Conservation (phyloP, 2,329 filamentous ascomycete genomes). For the Cordyceps javanica region DNA sequence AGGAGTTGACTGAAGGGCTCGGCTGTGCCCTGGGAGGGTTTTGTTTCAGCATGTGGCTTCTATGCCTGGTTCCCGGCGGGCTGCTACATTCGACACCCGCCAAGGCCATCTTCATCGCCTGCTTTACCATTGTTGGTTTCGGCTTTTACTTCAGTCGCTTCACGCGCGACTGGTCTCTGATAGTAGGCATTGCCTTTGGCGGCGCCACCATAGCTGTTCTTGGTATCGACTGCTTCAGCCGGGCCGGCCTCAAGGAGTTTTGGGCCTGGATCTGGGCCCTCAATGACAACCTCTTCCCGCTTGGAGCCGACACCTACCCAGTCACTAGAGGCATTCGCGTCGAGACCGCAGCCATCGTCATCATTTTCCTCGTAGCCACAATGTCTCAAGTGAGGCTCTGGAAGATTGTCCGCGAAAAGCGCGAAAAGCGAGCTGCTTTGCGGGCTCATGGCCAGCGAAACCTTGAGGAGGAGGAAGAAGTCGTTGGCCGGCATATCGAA, state of each 20-base stretch:
- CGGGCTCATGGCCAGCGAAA: slow-evolving; percentile 45
- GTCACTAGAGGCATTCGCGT: slow-evolving; percentile 81
- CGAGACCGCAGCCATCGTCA: slow-evolving; percentile 71
- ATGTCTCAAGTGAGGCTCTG: slow-evolving; percentile 82
- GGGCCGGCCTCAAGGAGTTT: slow-evolving; percentile 90
- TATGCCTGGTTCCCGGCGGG: slow-evolving; percentile 70
- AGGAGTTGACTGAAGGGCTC: slow-evolving; percentile 73
- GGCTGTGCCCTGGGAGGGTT: slow-evolving; percentile 85
- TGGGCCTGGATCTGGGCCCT: slow-evolving; percentile 89
- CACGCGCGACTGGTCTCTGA: slow-evolving; percentile 73
- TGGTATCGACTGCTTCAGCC: slow-evolving; percentile 85
- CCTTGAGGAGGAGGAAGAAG: slow-evolving; percentile 60
- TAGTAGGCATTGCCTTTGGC: slow-evolving; percentile 69
- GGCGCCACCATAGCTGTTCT: slow-evolving; percentile 75
- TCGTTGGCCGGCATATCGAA: slow-evolving; percentile 62
- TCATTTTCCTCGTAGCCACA: slow-evolving; percentile 68
- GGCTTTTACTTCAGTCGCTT: slow-evolving; percentile 72
- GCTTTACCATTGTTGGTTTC: slow-evolving; percentile 62
- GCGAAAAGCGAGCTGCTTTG: slow-evolving; percentile 46
- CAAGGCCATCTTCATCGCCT: slow-evolving; percentile 69
- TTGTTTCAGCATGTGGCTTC: slow-evolving; percentile 83
- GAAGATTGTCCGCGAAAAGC: slow-evolving; percentile 66
- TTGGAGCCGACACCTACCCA: slow-evolving; percentile 71
- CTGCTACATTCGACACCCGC: slow-evolving; percentile 56
- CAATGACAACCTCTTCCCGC: slow-evolving; percentile 74